Evolutionary conservation across 2,329 filamentous ascomycete genomes (phyloP).

Genomic region (Aspergillus alliaceus): DNA sequence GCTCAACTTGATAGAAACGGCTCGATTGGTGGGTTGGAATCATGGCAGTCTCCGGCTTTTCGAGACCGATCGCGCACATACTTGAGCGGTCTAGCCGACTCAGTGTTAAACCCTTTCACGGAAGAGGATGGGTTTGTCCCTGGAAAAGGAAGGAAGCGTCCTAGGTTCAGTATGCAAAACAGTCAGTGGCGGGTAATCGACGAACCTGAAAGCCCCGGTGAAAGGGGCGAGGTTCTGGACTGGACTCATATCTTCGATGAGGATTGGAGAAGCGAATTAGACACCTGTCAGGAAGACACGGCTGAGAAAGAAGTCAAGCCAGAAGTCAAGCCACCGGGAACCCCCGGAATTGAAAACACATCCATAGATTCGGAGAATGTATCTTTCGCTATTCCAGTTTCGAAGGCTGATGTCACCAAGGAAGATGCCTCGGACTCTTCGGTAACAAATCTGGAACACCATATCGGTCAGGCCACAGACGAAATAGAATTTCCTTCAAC

Average conservation of each 20-base stretch:
- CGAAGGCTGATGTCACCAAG: neutral
- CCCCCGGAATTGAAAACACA: too few relatives aligned
- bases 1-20: conserved; percentile 6
- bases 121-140: conserved; percentile 65
- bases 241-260: conserved; percentile 30
- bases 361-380: conserved; percentile 1
- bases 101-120: conserved; percentile 63
- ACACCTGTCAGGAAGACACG: conserved; percentile 12
- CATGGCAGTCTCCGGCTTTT: conserved; percentile 79
- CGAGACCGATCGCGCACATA: conserved; percentile 70
- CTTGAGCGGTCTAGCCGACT: conserved; percentile 66
- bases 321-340: neutral
- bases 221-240: conserved; percentile 38
- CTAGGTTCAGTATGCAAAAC: conserved; percentile 66
- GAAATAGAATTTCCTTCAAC: conserved; percentile 9
- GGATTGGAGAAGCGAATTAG: conserved; percentile 13
- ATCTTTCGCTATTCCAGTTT: neutral
- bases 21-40: conserved; percentile 42
- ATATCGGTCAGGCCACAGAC: neutral
- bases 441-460: neutral
- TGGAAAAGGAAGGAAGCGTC: conserved; percentile 66
- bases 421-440: neutral
- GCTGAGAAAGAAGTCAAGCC: neutral
- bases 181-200: conserved; percentile 73
- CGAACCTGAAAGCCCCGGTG: conserved; percentile 68